Base-by-base conservation (phyloP, 1,139 yeast species). In the Suhomyces coccinellae region DNA sequence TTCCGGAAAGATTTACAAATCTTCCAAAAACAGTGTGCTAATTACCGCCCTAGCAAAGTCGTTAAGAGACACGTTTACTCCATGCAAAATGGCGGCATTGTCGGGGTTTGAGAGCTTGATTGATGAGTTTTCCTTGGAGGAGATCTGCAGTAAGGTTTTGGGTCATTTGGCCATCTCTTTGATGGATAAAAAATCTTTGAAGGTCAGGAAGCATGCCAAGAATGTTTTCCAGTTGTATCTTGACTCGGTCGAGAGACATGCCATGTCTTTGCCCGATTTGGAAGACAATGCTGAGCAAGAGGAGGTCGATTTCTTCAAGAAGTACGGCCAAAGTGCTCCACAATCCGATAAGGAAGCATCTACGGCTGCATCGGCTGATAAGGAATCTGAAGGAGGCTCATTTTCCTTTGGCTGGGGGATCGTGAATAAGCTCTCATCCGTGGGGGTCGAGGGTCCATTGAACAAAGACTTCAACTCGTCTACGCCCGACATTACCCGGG, bases 1-100 rank as follows among this genome's bases (percentile, higher is more conserved):
- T 28, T 84, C 96, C 0, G 68, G 75, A 28, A 70, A 75, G 50
- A 78, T 93, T 50, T 84, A 84, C 48, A 67, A 73, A 20, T 68
- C 67, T 16, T 80, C 88, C 3, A 73, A 85, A 50, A 75, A 85
- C 30, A 83, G 82, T 32, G 96, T 93, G 2, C 68, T 93, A 37
- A 83, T 90, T 8, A 89, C 97, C 0, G 98, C 97, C 0, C 85
- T 88, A 55, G 80, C 89, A 2, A 83, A 90, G 57, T 86, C 96
- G 0, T 73, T 93, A 44, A 83, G 84, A 56, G 99, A 93, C 62
- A 78, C 93, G 0, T 85, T 83, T 57, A 75, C 83, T 6, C 91
- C 87, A 9, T 82, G 96, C 17, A 78, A 95, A 52, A 66, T 85
- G 61, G 87, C 87, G 4, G 90, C 97, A 0, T 71, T 93, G 33